Evolutionary conservation across 1,284 basidiomycete species (phyloP).

Genomic region (Puccinia novopanici): DNA sequence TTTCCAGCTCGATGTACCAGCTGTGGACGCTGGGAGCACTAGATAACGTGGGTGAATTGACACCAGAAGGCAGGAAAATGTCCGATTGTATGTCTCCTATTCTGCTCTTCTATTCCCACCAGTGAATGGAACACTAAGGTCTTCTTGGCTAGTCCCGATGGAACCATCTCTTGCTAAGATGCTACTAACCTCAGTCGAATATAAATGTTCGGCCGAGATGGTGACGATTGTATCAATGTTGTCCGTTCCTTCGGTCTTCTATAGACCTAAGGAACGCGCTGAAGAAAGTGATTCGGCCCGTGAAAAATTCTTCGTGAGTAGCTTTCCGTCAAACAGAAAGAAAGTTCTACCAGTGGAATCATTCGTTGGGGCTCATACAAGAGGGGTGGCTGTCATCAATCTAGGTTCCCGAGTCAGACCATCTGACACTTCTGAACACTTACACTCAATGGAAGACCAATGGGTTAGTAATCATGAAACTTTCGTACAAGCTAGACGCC

Average conservation of each 20-base stretch:
- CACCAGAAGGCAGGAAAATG: constrained; percentile 89
- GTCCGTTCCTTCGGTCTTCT: constrained; percentile 94
- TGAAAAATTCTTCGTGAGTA: constrained; percentile 84
- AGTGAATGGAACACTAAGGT: not conserved
- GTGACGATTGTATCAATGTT: constrained; percentile 98
- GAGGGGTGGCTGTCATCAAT: not conserved
- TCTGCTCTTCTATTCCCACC: not conserved
- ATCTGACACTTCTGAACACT: constrained; percentile 90
- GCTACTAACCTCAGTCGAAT: constrained; percentile 91
- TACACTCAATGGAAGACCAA: constrained; percentile 98
- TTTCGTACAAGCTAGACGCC: constrained; percentile 60
- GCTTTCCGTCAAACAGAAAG: too few relatives aligned
- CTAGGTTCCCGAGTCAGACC: constrained; percentile 84
- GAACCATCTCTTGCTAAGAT: constrained; percentile 94
- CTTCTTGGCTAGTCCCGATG: constrained; percentile 61
- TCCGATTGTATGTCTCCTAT: constrained; percentile 71
- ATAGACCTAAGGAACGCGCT: constrained; percentile 89
- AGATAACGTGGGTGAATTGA: constrained; percentile 96
- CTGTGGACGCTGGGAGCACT: constrained; percentile 97
- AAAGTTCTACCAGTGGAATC: not conserved
- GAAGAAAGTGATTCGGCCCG: constrained; percentile 94
- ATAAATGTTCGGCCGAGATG: constrained; percentile 91
- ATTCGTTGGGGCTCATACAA: not conserved
- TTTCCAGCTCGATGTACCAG: constrained; percentile 97
- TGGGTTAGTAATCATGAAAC: constrained; percentile 64